Percentiles rank a stretch among this genome's conserved stretches.
Conservation (phyloP, 257 asterid genomes). For the Solanum tarijense region DNA sequence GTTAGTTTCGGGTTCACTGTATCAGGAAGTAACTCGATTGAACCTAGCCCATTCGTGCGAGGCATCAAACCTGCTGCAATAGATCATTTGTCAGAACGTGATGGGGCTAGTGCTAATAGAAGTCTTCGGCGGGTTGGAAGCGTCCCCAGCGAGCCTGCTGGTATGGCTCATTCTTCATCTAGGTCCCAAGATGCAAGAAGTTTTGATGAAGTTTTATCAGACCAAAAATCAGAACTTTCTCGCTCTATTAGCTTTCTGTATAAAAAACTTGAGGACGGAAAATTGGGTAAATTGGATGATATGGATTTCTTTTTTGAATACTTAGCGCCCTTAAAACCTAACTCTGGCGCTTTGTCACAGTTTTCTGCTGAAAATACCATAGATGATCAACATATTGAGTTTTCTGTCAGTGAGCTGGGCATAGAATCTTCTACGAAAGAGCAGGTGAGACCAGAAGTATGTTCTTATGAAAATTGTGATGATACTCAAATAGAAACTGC, state of each 20-base stretch:
- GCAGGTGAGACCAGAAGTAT: slow-evolving; percentile 17
- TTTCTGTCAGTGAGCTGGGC: slow-evolving; percentile 26
- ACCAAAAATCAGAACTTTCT: slow-evolving; percentile 34
- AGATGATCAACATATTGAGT: slow-evolving; percentile 23
- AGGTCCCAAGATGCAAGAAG: slow-evolving; percentile 23
- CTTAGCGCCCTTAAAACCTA: slow-evolving; percentile 5
- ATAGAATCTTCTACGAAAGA: slow-evolving; percentile 31
- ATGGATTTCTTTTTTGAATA: slow-evolving; percentile 13
- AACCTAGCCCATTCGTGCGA: slow-evolving; percentile 28
- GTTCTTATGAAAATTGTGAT: slow-evolving; percentile 25
- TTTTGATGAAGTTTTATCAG: slow-evolving; percentile 21
- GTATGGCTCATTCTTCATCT: slow-evolving; percentile 17
- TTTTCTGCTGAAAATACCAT: slow-evolving; percentile 14
- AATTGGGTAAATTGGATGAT: slow-evolving; percentile 6
- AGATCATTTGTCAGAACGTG: slow-evolving; percentile 20
- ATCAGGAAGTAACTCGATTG: slow-evolving; percentile 33
- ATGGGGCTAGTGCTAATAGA: slow-evolving; percentile 4
- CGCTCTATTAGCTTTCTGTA: slow-evolving; percentile 34
- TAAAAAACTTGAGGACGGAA: slow-evolving; percentile 48
- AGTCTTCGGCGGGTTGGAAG: slow-evolving; percentile 10
- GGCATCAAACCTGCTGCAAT: slow-evolving; percentile 13
- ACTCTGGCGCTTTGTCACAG: slow-evolving; percentile 6
- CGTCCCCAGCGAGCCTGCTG: slow-evolving; percentile 15
- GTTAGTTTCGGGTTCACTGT: slow-evolving; percentile 78
- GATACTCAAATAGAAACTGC: slow-evolving; percentile 38